phyloP scores from a whole-genome alignment of 495 filamentous ascomycete species.

The Sordaria brevicollis region DNA sequence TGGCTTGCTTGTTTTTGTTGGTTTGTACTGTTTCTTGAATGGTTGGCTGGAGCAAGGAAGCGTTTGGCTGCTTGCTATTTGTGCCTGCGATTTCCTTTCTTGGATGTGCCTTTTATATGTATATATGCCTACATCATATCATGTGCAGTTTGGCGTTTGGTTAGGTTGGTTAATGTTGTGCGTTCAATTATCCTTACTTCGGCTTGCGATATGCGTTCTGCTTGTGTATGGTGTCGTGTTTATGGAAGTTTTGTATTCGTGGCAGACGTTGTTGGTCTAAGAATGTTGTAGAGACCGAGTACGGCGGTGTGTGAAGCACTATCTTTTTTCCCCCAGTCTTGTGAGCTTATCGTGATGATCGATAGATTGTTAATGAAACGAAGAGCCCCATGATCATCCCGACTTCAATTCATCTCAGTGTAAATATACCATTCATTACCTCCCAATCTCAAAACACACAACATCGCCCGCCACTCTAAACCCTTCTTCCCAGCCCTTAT shows the following conservation, averaged over 20 bases:
- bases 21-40: too few relatives aligned
- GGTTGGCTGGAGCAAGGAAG: background rate
- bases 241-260: background rate
- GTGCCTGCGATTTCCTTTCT: background rate
- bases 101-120: background rate
- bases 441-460: too few relatives aligned
- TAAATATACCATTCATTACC: too few relatives aligned
- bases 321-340: too few relatives aligned
- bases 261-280: background rate
- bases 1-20: background rate
- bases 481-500: too few relatives aligned
- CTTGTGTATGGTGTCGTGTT: background rate
- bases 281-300: background rate
- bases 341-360: too few relatives aligned
- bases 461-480: too few relatives aligned
- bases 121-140: background rate
- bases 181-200: background rate
- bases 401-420: too few relatives aligned
- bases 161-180: background rate
- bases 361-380: too few relatives aligned
- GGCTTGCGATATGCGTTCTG: background rate
- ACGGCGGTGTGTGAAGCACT: background rate
- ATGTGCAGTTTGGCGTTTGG: background rate
- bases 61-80: background rate
- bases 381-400: too few relatives aligned